Conservation (phyloP, 2,329 filamentous ascomycete species). For the Fusarium keratoplasticum region DNA sequence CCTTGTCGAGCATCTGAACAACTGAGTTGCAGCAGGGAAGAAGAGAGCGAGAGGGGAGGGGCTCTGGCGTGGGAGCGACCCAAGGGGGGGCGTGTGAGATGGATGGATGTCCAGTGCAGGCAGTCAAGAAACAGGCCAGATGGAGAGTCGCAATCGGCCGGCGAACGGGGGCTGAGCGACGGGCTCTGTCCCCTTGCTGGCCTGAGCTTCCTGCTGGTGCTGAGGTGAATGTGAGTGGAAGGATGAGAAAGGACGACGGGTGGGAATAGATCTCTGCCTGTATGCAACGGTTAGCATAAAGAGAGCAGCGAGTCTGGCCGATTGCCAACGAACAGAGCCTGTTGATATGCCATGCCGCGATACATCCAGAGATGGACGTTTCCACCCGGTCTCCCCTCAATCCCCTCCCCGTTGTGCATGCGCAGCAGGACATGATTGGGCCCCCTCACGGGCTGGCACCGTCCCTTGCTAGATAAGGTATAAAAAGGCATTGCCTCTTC, state of each 20-base stretch:
- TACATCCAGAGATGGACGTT: conserved; percentile 7
- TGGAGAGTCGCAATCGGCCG: conserved; percentile 40
- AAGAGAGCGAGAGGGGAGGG: conserved; percentile 23
- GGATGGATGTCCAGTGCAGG: conserved; percentile 3
- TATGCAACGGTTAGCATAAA: background rate
- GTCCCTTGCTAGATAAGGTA: conserved; percentile 35
- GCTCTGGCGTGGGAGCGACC: conserved; percentile 12
- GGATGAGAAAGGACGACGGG: background rate
- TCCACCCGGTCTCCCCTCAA: conserved; percentile 25
- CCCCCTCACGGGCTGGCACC: conserved; percentile 27
- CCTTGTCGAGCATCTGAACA: conserved; percentile 39
- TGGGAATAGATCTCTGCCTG: background rate
- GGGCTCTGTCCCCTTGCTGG: conserved; percentile 18
- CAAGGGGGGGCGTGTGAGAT: conserved; percentile 28
- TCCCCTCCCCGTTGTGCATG: conserved; percentile 36
- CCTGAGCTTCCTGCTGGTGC: conserved; percentile 9
- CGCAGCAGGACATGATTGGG: conserved; percentile 34
- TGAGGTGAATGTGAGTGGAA: background rate
- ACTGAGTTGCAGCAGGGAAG: conserved; percentile 42
- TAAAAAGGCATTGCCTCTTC: conserved; percentile 19
- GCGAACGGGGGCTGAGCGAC: conserved; percentile 39
- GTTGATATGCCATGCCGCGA: conserved; percentile 10
- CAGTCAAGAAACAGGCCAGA: conserved; percentile 30
- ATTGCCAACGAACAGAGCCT: background rate
- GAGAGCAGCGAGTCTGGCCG: background rate